phyloP scores from a whole-genome alignment of 768 basidiomycete species.

The Termitomyces sp. region DNA sequence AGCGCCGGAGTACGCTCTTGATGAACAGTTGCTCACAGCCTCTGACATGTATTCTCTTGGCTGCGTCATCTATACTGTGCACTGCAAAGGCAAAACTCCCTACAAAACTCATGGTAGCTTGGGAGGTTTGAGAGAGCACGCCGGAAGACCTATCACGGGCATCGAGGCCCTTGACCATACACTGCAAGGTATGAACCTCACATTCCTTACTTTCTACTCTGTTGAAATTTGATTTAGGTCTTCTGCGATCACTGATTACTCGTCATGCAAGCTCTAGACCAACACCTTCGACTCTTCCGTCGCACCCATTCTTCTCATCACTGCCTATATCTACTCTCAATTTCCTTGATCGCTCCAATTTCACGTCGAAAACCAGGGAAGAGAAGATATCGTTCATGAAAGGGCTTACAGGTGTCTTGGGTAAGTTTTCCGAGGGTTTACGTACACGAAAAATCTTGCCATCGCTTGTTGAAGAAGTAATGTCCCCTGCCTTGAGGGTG shows the following conservation, averaged over 20 bases:
- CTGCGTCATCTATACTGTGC: slow-evolving; percentile 86
- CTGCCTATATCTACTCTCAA: slow-evolving; percentile 93
- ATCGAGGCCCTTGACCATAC: slow-evolving; percentile 65
- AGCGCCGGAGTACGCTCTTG: slow-evolving; percentile 94
- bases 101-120: slow-evolving; percentile 82
- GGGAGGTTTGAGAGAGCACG: slow-evolving; percentile 61
- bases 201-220: not conserved
- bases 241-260: slow-evolving; percentile 78
- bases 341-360: slow-evolving; percentile 93
- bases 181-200: slow-evolving; percentile 51
- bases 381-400: slow-evolving; percentile 97
- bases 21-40: slow-evolving; percentile 78
- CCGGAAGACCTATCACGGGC: slow-evolving; percentile 54
- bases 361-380: slow-evolving; percentile 89
- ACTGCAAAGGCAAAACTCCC: slow-evolving; percentile 82
- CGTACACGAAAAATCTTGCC: slow-evolving; percentile 86
- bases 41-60: slow-evolving; percentile 95
- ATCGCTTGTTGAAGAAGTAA: slow-evolving; percentile 87
- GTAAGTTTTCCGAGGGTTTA: slow-evolving; percentile 83
- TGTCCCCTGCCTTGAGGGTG: not conserved
- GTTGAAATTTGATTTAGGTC: slow-evolving; percentile 38
- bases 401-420: slow-evolving; percentile 74
- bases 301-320: slow-evolving; percentile 90
- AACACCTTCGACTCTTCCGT: slow-evolving; percentile 72
- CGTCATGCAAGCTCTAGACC: slow-evolving; percentile 69